Evolutionary conservation across 2,329 filamentous ascomycete species (phyloP).

Genomic region (Alternaria sp.): DNA sequence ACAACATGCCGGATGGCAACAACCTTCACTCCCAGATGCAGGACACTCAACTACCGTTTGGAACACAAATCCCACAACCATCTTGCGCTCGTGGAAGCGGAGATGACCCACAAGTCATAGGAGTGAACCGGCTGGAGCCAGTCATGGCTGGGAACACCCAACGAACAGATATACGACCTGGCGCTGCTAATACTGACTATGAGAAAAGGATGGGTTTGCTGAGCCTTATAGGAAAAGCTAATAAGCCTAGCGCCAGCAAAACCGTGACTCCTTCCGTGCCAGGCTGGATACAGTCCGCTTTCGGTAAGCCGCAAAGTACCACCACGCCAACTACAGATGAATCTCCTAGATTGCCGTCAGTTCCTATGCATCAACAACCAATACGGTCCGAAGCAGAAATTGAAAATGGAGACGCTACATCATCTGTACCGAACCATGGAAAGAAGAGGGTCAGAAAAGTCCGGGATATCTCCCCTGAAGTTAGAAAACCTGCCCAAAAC

Average conservation of each 20-base stretch:
- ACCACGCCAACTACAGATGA: background rate
- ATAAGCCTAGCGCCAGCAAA: background rate
- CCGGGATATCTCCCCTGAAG: background rate
- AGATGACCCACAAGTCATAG: slow-evolving; percentile 21
- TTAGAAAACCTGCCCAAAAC: background rate
- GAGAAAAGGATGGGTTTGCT: background rate
- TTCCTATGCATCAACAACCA: background rate
- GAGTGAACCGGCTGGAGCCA: slow-evolving; percentile 29
- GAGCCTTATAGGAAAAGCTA: background rate
- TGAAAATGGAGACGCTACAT: background rate
- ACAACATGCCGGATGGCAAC: background rate
- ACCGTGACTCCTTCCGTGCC: background rate
- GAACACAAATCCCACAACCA: slow-evolving; percentile 32
- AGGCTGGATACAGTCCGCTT: slow-evolving; percentile 2
- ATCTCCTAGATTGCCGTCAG: background rate
- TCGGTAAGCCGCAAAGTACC: slow-evolving; percentile 5
- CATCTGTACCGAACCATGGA: background rate
- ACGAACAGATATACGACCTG: slow-evolving; percentile 21
- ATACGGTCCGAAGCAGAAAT: background rate
- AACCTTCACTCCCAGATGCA: slow-evolving; percentile 28
- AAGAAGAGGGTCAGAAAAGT: background rate
- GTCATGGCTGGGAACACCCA: slow-evolving; percentile 34
- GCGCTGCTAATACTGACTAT: slow-evolving; percentile 7
- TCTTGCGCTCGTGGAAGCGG: slow-evolving; percentile 8
- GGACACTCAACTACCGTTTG: slow-evolving; percentile 35